Evolutionary conservation across 306 rosid genomes (phyloP).

Genomic region (Arachis stenosperma): DNA sequence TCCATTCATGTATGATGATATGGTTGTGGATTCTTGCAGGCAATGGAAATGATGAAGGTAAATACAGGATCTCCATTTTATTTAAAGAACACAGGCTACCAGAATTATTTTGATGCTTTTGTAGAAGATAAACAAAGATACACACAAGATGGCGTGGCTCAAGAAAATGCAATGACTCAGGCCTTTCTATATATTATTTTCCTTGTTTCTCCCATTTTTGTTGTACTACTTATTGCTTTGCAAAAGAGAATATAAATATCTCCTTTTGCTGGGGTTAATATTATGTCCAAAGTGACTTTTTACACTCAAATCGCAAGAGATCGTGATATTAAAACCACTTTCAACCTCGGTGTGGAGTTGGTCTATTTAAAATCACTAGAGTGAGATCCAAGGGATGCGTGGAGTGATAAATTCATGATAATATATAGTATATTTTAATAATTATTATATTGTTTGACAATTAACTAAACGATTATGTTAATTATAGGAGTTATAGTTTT

Average conservation of each 20-base stretch:
- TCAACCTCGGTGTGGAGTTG: no score
- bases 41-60: constrained; percentile 92
- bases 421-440: no score
- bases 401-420: no score
- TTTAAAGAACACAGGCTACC: constrained; percentile 62
- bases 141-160: constrained; percentile 49
- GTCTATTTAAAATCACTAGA: no score
- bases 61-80: constrained; percentile 51
- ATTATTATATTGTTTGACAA: no score
- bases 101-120: constrained; percentile 80
- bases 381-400: no score
- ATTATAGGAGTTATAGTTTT: no score
- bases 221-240: constrained; percentile 64
- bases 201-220: constrained; percentile 76
- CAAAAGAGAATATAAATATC: constrained; percentile 62
- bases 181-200: constrained; percentile 65
- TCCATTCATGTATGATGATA: background rate
- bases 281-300: no score
- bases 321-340: no score
- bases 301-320: no score
- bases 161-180: constrained; percentile 57
- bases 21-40: constrained; percentile 56
- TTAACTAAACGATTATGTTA: no score
- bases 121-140: constrained; percentile 63
- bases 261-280: no score